phyloP scores from a whole-genome alignment of 495 filamentous ascomycete genomes.

The Venustampulla echinocandica region DNA sequence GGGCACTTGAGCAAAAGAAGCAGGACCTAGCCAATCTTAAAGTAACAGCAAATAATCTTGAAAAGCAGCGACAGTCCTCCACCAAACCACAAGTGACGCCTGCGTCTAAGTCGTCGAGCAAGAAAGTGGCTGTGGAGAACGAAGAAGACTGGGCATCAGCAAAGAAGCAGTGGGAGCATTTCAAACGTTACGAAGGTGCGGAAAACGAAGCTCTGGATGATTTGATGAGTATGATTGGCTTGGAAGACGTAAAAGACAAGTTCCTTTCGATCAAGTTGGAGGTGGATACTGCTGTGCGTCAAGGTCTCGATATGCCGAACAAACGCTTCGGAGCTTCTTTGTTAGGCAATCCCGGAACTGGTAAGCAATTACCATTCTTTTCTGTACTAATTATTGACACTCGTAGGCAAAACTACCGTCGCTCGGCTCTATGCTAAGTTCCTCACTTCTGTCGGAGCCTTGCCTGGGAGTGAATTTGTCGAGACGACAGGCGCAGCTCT shows the following conservation, averaged over 20 bases:
- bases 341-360: constrained; percentile 58
- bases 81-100: neutral
- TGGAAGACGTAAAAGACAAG: constrained; percentile 51
- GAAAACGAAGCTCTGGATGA: constrained; percentile 40
- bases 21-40: constrained; percentile 3
- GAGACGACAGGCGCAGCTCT: constrained; percentile 50
- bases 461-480: constrained; percentile 34
- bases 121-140: neutral
- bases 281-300: constrained; percentile 39
- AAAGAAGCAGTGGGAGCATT: constrained; percentile 41
- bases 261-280: constrained; percentile 49
- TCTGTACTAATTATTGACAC: neutral
- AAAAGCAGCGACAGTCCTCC: neutral
- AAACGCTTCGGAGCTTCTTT: constrained; percentile 49
- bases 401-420: constrained; percentile 63
- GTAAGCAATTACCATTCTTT: constrained; percentile 22
- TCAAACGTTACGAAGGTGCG: constrained; percentile 35
- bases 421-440: constrained; percentile 55
- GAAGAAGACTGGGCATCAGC: constrained; percentile 21
- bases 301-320: constrained; percentile 35
- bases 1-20: constrained; percentile 10
- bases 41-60: constrained; percentile 1
- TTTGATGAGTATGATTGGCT: constrained; percentile 52
- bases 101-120: neutral
- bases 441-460: constrained; percentile 38